Base-by-base conservation (phyloP, 2,329 filamentous ascomycete genomes). In the Exophiala viscosa region DNA sequence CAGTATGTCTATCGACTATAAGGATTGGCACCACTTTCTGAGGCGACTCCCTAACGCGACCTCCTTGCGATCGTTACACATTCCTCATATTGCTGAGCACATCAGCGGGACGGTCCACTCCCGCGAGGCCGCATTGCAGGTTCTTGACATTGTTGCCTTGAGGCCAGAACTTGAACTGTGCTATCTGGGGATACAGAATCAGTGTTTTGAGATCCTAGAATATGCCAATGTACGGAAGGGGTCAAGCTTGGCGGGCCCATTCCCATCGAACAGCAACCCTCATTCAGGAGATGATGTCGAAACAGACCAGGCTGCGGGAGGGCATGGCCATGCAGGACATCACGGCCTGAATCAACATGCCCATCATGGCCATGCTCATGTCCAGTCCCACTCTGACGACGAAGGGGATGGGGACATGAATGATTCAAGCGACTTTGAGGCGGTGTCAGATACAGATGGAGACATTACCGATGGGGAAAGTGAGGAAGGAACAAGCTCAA, bases 201-300 rank as follows among this genome's bases (percentile, higher is more conserved):
- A 90, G 68, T 93, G 89, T 69, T 93, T 88, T 64, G 88, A 93
- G 67, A 86, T 93, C 31, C 70, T 90, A 6, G 88, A 93, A 67
- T 75, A 58, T 32, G 48, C 46, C n/a, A 54, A 50, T 18, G 39
- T 43, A 7, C 59, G 57, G 10, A 58, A 58, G 28, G 40, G 39
- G 2, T 48, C 57, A 15, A 20, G 23, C 11, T 49, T 45, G 6
- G 34, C 32, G 5, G 23, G 18, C 6, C 18, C 18, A 11, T 50
- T 41, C 41, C 33, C 33, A 33, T 28, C 34, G 9, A 44, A 38
- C n/a, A 32, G 40, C 31, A 28, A 17, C 36, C 48, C 33, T 48
- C 36, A 45, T 11, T 52, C 55, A 11, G 58, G 58, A 20, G 57
- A 53, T 32, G 62, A 60, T 31, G 42, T 50, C 11, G 59, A 60